phyloP scores from a whole-genome alignment of 768 basidiomycete species.

The Chalciporus pseudorubinellus region DNA sequence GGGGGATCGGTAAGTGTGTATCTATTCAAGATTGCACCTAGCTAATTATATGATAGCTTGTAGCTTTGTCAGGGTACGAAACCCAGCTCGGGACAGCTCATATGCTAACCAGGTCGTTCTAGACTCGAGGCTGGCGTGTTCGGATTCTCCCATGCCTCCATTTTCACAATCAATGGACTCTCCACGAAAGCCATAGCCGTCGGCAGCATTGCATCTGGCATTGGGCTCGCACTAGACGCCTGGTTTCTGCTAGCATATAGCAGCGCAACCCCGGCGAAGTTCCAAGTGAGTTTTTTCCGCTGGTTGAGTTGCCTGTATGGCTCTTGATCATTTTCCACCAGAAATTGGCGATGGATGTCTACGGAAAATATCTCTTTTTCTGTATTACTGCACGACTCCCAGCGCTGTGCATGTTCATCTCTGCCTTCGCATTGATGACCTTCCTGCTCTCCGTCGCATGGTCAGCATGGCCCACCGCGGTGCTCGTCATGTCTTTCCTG shows the following conservation, averaged over 20 bases:
- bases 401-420: slow-evolving; percentile 55
- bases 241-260: slow-evolving; percentile 68
- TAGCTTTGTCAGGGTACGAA: slow-evolving; percentile 57
- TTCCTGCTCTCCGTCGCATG: slow-evolving; percentile 65
- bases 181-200: slow-evolving; percentile 54
- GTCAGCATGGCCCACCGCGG: slow-evolving; percentile 60
- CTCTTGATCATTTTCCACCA: background rate
- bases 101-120: slow-evolving; percentile 1
- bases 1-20: slow-evolving; percentile 52
- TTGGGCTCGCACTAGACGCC: slow-evolving; percentile 60
- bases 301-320: background rate
- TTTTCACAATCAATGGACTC: slow-evolving; percentile 48
- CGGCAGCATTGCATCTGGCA: slow-evolving; percentile 57
- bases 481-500: slow-evolving; percentile 54
- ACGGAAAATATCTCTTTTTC: slow-evolving; percentile 65
- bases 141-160: slow-evolving; percentile 51
- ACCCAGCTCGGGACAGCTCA: background rate
- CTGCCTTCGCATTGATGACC: slow-evolving; percentile 53
- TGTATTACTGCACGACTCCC: slow-evolving; percentile 64
- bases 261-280: slow-evolving; percentile 49
- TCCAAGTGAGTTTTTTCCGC: slow-evolving; percentile 50
- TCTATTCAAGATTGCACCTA: background rate
- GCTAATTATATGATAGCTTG: slow-evolving; percentile 39
- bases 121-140: slow-evolving; percentile 59
- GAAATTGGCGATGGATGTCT: slow-evolving; percentile 49